Evolutionary conservation across 306 rosid genomes (phyloP).

Genomic region (Vigna nakashimae): DNA sequence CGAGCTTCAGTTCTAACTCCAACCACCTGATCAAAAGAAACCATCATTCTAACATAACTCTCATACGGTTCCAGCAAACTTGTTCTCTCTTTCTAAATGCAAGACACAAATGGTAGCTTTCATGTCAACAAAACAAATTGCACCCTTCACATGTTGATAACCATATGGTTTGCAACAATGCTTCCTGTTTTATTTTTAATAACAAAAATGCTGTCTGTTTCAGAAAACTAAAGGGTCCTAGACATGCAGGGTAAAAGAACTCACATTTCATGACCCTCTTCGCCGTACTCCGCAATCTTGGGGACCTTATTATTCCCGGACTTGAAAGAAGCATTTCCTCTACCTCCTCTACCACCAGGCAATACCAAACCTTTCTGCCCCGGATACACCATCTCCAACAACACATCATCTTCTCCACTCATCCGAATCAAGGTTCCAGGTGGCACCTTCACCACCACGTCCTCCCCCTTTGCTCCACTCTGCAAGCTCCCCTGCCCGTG

Average conservation of each 20-base stretch:
- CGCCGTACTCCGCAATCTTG: constrained; percentile 91
- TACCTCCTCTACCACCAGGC: constrained; percentile 95
- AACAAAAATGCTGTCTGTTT: neutral
- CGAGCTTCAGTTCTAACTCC: constrained; percentile 94
- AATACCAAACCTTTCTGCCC: constrained; percentile 80
- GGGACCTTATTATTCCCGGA: constrained; percentile 86
- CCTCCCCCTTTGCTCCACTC: constrained; percentile 89
- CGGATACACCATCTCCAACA: constrained; percentile 81
- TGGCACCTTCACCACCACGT: constrained; percentile 86
- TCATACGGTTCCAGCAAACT: constrained; percentile 16
- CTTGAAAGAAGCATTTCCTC: constrained; percentile 94
- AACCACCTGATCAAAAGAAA: constrained; percentile 79
- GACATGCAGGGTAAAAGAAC: neutral
- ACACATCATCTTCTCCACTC: constrained; percentile 64
- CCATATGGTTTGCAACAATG: neutral
- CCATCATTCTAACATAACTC: constrained; percentile 39
- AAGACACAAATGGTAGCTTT: neutral
- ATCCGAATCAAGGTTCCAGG: constrained; percentile 76
- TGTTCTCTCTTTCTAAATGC: constrained; percentile 16
- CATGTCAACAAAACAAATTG: neutral
- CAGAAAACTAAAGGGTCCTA: neutral
- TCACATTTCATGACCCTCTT: constrained; percentile 84
- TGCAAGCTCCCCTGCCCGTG: constrained; percentile 81
- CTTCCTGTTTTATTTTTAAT: neutral
- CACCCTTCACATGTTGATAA: neutral